Percentiles rank a stretch among this genome's conserved stretches.
Conservation (phyloP, 176 grass and related monocot species). For the Panicum miliaceum region DNA sequence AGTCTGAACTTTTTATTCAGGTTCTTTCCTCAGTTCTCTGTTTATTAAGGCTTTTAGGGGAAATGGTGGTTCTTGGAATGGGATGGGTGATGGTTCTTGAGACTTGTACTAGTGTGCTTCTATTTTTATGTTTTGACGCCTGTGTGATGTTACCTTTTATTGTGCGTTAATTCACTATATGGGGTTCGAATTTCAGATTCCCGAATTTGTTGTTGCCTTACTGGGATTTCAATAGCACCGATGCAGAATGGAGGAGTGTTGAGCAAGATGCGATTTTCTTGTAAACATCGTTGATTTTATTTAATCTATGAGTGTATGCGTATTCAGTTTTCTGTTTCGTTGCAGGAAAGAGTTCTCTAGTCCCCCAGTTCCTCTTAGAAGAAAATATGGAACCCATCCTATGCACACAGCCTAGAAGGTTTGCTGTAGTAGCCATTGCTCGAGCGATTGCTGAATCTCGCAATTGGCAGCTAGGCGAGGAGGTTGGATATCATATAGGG, state of each 20-base stretch:
- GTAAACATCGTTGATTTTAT: not conserved
- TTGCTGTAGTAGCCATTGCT: constrained; percentile 89
- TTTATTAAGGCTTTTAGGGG: not conserved
- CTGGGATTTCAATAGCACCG: not conserved
- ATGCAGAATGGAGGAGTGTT: constrained; percentile 12
- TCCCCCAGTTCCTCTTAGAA: constrained; percentile 83
- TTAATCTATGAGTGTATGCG: constrained; percentile 16
- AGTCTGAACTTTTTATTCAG: constrained; percentile 6
- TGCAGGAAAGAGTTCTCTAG: constrained; percentile 85
- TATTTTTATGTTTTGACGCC: not conserved
- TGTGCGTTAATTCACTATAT: not conserved
- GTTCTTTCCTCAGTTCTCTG: not conserved
- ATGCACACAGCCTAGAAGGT: constrained; percentile 95
- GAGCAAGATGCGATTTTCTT: not conserved
- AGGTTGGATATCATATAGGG: constrained; percentile 93
- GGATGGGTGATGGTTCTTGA: not conserved
- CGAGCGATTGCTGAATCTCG: constrained; percentile 74
- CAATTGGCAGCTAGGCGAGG: constrained; percentile 73
- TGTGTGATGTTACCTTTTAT: too few relatives aligned
- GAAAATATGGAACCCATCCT: constrained; percentile 83
- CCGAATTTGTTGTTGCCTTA: not conserved
- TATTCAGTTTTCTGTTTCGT: constrained; percentile 1
- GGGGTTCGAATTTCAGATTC: not conserved
- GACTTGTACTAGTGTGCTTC: not conserved
- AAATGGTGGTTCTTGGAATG: not conserved